Evolutionary conservation across 257 asterid genomes (phyloP), one percentile per base, ranked within the genome.

Genomic region (Fraxinus excelsior): DNA sequence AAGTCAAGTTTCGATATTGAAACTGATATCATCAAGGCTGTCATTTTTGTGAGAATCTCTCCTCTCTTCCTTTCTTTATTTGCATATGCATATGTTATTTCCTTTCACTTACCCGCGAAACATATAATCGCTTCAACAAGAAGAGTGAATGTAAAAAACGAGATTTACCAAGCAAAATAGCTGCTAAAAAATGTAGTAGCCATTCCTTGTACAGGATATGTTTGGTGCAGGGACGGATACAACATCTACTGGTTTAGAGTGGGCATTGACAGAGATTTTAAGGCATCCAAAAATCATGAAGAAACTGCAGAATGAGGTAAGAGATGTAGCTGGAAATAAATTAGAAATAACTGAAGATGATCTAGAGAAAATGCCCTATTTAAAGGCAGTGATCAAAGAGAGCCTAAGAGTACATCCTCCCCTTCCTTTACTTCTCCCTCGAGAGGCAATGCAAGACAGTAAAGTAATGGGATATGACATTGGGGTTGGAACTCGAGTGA

Each of bases 201-300:
- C n/a, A n/a, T n/a, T n/a, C n/a, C n/a, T n/a, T n/a, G n/a, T n/a
- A n/a, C n/a, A 72, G 67, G 67, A 72, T 14, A 72, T 72, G 19
- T 72, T 72, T 14, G 42, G 44, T 16, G 76, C 44, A 28, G 76
- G 76, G 56, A 72, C 76, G 3, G 76, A 49, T 29, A 49, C 76
- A 46, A 72, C 76, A 5, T 72, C 28, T 31, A 72, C 76, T 16
- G 29, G 34, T 2, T 1, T 72, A 3, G 76, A 72, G 11, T 49
- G 76, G 76, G 32, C 76, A 4, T 21, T 71, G 40, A 29, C 75
- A 0, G 75, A 71, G 62, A n/a, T 72, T 49, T 8, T 29, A 29
- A 72, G 31, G 66, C 67, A 73, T 12, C 68, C 76, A 26, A 14
- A 51, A 3, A 44, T 13, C 10, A 2, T 73, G 68, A 29, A 32